Evolutionary conservation across 2,329 filamentous ascomycete species (phyloP), one percentile per base, ranked within the genome.

Genomic region (Alternaria infectoria): DNA sequence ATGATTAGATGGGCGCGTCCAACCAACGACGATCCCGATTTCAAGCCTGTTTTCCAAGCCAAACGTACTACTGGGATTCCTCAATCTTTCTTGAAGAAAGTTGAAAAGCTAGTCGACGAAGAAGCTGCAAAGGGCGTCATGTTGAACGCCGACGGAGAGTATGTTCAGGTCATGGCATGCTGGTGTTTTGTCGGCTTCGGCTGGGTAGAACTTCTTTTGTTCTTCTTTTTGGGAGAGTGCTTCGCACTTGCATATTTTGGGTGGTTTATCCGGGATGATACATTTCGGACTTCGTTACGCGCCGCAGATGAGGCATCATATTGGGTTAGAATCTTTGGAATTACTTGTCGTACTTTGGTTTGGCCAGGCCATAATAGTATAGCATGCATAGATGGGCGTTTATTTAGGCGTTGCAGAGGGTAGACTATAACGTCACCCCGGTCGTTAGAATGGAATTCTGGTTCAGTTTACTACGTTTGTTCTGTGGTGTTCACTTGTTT

Each of bases 31-130:
- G 94, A 99, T 70, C 95, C 96, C 4, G 94, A 93, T 65, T 98
- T 94, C 80, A 96, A 99, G 81, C 94, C 94, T 70, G 91, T 93
- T 57, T 93, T 94, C 54, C 90, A 95, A 64, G 93, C 98, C 69
- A 98, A 97, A 85, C 90, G 95, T 65, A 98, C 96, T 5, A 99
- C 96, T 45, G 96, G 96, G 69, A 99, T 99, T 71, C 96, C 96
- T 17, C 91, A 93, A 69, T 97, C 95, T 2, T 96, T 99, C 78
- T 85, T 98, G 71, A 96, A 96, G 81, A 97, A 94, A 62, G 92
- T 99, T 59, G 95, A 98, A 77, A 97, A 97, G 82, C 92, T 93
- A 32, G 87, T 91, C 52, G 88, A 92, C 32, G 94, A 97, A 61
- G 94, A 96, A 80, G 89, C 93, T 69, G 91, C 91, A 52, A 91